A percentile compares a stretch with the other conserved stretches of the same genome.
These are phyloP conservation scores for Geranium rotundifolium DNA, from an alignment of 345 rosid genomes.

Conservation along the genomic window DNA sequence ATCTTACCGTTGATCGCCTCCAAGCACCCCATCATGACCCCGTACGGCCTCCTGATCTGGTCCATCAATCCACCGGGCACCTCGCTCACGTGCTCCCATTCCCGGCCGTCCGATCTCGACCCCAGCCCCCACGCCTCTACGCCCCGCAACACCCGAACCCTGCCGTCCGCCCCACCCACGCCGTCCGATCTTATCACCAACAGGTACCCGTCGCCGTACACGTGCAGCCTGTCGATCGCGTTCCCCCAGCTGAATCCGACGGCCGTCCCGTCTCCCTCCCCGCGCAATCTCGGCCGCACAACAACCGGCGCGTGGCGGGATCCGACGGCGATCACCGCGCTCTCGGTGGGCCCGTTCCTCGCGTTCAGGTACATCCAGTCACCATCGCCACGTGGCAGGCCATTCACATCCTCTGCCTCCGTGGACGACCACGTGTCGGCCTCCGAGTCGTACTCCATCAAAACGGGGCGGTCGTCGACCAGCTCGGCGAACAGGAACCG, in stretches of 20 bases:
- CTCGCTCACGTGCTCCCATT: slow-evolving; percentile 36
- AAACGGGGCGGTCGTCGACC: slow-evolving; percentile 36
- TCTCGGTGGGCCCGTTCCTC: slow-evolving; percentile 35
- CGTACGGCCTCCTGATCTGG: slow-evolving; percentile 30
- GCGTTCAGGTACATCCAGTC: slow-evolving; percentile 33
- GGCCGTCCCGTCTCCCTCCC: slow-evolving; percentile 5
- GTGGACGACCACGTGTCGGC: slow-evolving; percentile 35
- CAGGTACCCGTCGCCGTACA: slow-evolving; percentile 60
- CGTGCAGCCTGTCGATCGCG: slow-evolving; percentile 20
- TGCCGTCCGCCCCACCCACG: background rate
- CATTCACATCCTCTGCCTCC: slow-evolving; percentile 12
- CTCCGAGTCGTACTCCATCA: slow-evolving; percentile 36
- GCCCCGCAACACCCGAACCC: slow-evolving; percentile 17
- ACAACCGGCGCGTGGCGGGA: slow-evolving; percentile 16
- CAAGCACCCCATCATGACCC: slow-evolving; percentile 58
- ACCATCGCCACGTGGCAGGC: background rate
- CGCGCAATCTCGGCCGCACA: slow-evolving; percentile 28
- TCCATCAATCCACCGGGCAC: slow-evolving; percentile 31
- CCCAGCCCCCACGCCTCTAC: slow-evolving; percentile 47
- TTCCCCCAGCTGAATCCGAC: slow-evolving; percentile 16
- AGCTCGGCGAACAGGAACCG: slow-evolving; percentile 57
- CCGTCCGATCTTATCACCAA: slow-evolving; percentile 30
- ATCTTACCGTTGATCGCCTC: slow-evolving; percentile 37
- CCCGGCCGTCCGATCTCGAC: slow-evolving; percentile 7
- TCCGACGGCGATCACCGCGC: slow-evolving; percentile 27